phyloP scores from a whole-genome alignment of 2,329 filamentous ascomycete genomes.

The Neonectria sp. region DNA sequence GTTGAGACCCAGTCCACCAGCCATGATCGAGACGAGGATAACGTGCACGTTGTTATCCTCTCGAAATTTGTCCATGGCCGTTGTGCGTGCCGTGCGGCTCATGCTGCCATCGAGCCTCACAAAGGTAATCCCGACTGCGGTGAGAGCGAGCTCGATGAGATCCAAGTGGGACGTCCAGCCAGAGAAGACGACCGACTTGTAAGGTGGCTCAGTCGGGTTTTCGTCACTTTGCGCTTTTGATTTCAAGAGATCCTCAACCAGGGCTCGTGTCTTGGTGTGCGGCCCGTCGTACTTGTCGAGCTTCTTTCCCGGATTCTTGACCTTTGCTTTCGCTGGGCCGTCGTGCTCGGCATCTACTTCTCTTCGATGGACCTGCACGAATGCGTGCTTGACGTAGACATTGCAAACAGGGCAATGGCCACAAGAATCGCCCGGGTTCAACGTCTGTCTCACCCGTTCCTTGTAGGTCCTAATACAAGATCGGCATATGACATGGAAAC shows the following conservation, averaged over 20 bases:
- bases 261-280: slow-evolving; percentile 90
- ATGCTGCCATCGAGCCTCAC: slow-evolving; percentile 93
- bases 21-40: slow-evolving; percentile 92
- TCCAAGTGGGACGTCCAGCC: slow-evolving; percentile 97
- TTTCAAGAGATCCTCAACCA: slow-evolving; percentile 81
- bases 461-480: slow-evolving; percentile 77
- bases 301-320: slow-evolving; percentile 63
- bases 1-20: slow-evolving; percentile 92
- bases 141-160: slow-evolving; percentile 87
- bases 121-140: slow-evolving; percentile 75
- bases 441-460: slow-evolving; percentile 62
- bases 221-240: slow-evolving; percentile 74
- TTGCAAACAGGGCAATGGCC: slow-evolving; percentile 80
- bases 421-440: slow-evolving; percentile 54
- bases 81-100: slow-evolving; percentile 80
- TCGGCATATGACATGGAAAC: slow-evolving; percentile 88
- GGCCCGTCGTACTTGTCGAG: slow-evolving; percentile 84
- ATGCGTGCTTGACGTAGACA: slow-evolving; percentile 72
- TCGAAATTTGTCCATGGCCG: slow-evolving; percentile 84
- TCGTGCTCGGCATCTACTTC: slow-evolving; percentile 72
- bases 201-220: slow-evolving; percentile 77
- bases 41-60: slow-evolving; percentile 80
- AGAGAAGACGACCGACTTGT: slow-evolving; percentile 95
- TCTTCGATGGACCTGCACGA: slow-evolving; percentile 78
- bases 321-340: slow-evolving; percentile 59